Percentiles rank a stretch among this genome's conserved stretches.
Evolutionary conservation across 805 yeast genomes (phyloP).

Genomic region (Yarrowia keelungensis): DNA sequence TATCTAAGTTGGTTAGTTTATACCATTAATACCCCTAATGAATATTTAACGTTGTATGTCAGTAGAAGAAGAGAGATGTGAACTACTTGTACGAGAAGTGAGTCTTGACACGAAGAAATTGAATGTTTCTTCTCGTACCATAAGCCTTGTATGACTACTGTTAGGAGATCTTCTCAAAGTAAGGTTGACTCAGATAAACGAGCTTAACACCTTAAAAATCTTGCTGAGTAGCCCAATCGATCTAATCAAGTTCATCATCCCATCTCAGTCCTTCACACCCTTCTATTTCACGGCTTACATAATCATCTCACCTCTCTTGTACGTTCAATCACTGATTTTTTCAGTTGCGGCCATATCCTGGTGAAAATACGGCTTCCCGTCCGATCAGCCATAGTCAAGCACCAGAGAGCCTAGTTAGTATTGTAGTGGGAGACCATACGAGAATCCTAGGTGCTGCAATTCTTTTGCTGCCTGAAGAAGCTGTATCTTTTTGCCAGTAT

Average conservation of each 20-base stretch:
- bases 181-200: too few relatives aligned
- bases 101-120: too few relatives aligned
- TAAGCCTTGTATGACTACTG: too few relatives aligned
- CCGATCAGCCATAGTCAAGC: slow-evolving; percentile 35
- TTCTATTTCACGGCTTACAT: too few relatives aligned
- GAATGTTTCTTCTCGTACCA: too few relatives aligned
- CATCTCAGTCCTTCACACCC: background rate
- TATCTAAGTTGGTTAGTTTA: slow-evolving; percentile 1
- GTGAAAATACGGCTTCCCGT: slow-evolving; percentile 31
- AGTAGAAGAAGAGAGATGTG: background rate
- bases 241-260: background rate
- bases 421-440: slow-evolving; percentile 34
- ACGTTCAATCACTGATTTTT: background rate
- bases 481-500: background rate
- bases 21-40: background rate
- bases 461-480: background rate
- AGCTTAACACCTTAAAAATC: too few relatives aligned
- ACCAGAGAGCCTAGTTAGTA: slow-evolving; percentile 33
- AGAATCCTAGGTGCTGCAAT: slow-evolving; percentile 33
- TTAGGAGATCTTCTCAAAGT: too few relatives aligned
- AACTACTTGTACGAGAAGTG: too few relatives aligned
- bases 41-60: background rate
- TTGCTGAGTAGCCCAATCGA: background rate
- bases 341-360: slow-evolving; percentile 32
- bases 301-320: background rate